Evolutionary conservation across 1,139 yeast genomes (phyloP).

Genomic region (Geotrichum restrictum): DNA sequence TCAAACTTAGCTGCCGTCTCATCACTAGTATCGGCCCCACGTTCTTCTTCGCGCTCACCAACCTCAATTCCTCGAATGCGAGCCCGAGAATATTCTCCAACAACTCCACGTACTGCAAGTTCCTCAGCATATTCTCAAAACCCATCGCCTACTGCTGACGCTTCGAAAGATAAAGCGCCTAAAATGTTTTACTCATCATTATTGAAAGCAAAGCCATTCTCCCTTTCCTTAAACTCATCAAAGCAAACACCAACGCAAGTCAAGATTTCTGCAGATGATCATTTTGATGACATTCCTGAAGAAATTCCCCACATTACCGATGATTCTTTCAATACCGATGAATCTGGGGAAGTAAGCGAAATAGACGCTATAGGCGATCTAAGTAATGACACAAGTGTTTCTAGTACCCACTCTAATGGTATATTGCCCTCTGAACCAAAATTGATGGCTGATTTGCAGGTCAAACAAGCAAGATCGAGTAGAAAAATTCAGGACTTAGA

Average conservation of each 20-base stretch:
- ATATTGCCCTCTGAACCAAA: not conserved
- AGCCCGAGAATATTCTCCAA: not conserved
- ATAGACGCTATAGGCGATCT: not conserved
- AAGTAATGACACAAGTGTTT: no score
- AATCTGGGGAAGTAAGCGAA: not conserved
- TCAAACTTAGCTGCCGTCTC: not conserved
- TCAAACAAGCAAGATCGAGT: constrained; percentile 26
- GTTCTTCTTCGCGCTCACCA: not conserved
- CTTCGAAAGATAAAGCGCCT: not conserved
- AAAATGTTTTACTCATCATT: constrained; percentile 13
- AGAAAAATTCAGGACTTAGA: constrained; percentile 33
- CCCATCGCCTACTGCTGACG: not conserved
- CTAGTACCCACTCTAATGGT: not conserved
- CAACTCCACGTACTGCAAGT: not conserved
- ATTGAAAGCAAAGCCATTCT: constrained; percentile 9
- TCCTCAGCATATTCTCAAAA: constrained; percentile 10
- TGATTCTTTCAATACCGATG: not conserved
- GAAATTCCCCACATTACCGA: not conserved
- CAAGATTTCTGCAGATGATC: no score
- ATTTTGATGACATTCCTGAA: not conserved
- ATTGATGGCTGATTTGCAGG: constrained; percentile 10
- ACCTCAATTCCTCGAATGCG: not conserved
- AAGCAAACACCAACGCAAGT: not conserved
- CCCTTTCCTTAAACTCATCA: constrained; percentile 12
- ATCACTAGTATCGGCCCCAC: not conserved